Evolutionary conservation across 2,329 filamentous ascomycete species (phyloP), one percentile per base, ranked within the genome.

Genomic region (Orbilia blumenaviensis): DNA sequence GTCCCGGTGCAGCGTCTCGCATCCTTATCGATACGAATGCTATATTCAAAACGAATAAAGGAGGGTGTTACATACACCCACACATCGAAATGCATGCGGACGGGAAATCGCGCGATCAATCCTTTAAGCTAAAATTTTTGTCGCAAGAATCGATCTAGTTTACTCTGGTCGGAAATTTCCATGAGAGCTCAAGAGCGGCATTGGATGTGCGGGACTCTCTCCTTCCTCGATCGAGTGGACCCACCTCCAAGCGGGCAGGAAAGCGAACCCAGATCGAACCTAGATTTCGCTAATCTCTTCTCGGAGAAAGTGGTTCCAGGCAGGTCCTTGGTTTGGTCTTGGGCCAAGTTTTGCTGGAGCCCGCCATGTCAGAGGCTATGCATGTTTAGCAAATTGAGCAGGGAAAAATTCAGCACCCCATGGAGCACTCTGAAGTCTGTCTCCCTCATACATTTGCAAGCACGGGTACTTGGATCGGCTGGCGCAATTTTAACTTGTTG

Each of bases 261-360:
- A 62, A 58, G 25, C 44, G 32, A 56, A 46, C 27, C 18, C 71
- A 56, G 63, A 68, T 67, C 62, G 32, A 68, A 58, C 62, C 27
- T 18, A 66, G 58, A 69, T 64, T 76, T 76, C 72, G 72, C 64
- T 67, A 69, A 69, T 76, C 64, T 64, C 52, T 50, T 60, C 42
- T 66, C 54, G 44, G 61, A 75, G 62, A 60, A 63, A 56, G 18
- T 46, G 27, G 60, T 66, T 63, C 56, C 41, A 66, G 52, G 60
- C 60, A 66, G 41, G 32, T 71, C 48, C 61, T 71, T 41, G 58
- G 62, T 63, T 44, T 38, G 27, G 52, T 44, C 58, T 50, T 46
- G 58, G 60, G 12, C 36, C 25, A 46, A 27, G 34, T 46, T 52
- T 29, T 21, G 42, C 36, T 60, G 67, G 38, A 58, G 44, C 60